Percentiles rank a stretch among this genome's conserved stretches.
phyloP scores from a whole-genome alignment of 345 rosid species.

The Sonneratia alba region DNA sequence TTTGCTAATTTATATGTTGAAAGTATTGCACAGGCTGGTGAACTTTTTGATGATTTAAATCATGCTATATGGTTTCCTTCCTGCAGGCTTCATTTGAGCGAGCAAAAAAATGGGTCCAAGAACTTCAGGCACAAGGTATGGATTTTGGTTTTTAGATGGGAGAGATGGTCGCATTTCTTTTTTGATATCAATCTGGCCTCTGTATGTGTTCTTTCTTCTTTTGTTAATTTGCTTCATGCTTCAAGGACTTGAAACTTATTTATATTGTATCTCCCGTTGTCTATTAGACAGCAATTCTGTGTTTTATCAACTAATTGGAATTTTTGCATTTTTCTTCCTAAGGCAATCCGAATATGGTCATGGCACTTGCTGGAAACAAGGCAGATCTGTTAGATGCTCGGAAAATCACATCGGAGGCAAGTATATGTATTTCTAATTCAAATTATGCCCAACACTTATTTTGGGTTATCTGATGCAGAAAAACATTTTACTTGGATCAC shows the following conservation, averaged over 20 bases:
- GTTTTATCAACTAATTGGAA: neutral
- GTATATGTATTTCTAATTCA: neutral
- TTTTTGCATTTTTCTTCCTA: neutral
- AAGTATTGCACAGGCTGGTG: too few relatives aligned
- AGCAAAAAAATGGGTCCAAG: conserved; percentile 97
- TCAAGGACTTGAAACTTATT: neutral
- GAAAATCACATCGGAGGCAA: conserved; percentile 69
- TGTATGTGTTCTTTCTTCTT: neutral
- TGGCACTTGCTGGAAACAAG: conserved; percentile 94
- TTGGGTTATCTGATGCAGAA: neutral
- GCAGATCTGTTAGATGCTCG: conserved; percentile 75
- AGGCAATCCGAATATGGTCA: conserved; percentile 90
- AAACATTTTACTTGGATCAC: neutral
- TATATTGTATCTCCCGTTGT: neutral
- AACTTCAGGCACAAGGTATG: conserved; percentile 91
- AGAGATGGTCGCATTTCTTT: neutral
- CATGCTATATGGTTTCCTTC: neutral
- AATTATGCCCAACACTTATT: neutral
- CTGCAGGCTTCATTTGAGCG: conserved; percentile 81
- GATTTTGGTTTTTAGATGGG: too few relatives aligned
- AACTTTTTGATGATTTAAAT: too few relatives aligned
- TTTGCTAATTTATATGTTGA: too few relatives aligned
- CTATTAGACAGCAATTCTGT: neutral
- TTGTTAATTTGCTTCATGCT: neutral
- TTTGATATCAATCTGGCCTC: neutral